A percentile compares a stretch with the other conserved stretches of the same genome.
These are phyloP conservation scores for Nemania sp. DNA, from an alignment of 2,329 filamentous ascomycete species.

Conservation along the genomic window DNA sequence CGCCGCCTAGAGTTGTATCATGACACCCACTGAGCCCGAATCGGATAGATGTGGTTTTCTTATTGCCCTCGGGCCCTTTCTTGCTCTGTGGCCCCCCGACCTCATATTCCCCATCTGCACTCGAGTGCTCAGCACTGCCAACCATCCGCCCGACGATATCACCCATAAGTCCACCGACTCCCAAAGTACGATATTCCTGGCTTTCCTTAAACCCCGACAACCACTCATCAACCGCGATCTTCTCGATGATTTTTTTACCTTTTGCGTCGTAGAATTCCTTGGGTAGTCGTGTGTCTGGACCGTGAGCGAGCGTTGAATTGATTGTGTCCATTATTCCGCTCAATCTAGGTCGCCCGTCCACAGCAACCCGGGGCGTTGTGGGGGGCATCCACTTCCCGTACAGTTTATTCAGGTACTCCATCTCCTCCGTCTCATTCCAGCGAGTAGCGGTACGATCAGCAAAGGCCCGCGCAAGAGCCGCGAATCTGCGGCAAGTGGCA, in stretches of 20 bases:
- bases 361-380: conserved; percentile 74
- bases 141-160: conserved; percentile 85
- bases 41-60: conserved; percentile 64
- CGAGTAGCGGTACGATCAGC: conserved; percentile 76
- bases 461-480: conserved; percentile 75
- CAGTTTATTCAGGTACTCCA: conserved; percentile 82
- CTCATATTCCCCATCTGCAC: conserved; percentile 66
- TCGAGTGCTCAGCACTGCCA: conserved; percentile 68
- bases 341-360: conserved; percentile 85
- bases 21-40: conserved; percentile 89
- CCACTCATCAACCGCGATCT: conserved; percentile 91
- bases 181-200: conserved; percentile 86
- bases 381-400: conserved; percentile 89
- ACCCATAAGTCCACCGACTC: conserved; percentile 86
- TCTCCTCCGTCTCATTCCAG: conserved; percentile 83
- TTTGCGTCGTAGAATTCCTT: conserved; percentile 87
- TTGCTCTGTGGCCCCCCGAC: conserved; percentile 49
- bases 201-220: conserved; percentile 87
- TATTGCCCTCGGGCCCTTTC: conserved; percentile 53
- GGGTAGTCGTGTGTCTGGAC: conserved; percentile 81
- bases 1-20: conserved; percentile 88
- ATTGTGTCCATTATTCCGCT: conserved; percentile 95
- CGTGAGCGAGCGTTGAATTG: conserved; percentile 89
- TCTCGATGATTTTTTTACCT: conserved; percentile 75
- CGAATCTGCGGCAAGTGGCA: conserved; percentile 77